Evolutionary conservation across 768 basidiomycete species (phyloP), one percentile per base, ranked within the genome.

Genomic region (Tephrocybe sp.): DNA sequence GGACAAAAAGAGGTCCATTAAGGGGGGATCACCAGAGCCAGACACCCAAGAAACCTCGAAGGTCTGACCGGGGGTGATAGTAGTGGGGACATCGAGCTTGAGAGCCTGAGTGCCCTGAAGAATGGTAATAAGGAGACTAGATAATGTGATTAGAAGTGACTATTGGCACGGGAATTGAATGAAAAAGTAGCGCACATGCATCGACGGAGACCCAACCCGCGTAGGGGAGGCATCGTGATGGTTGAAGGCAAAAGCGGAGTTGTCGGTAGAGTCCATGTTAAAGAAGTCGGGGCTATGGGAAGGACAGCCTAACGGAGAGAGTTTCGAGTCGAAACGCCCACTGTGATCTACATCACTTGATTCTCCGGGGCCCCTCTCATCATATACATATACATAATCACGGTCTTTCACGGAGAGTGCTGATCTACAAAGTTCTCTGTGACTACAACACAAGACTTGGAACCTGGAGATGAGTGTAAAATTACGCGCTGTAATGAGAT

Each of bases 201-300:
- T 32, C 22, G 10, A 39, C 26, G 35, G n/a, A 34, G 23, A 17
- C 31, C 44, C n/a, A 40, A 8, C 32, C 39, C 31, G 11, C 45
- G 45, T 14, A 45, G 32, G n/a, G 33, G 3, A 31, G 22, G 38
- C 45, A 52, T 51, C 12, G 38, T 45, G 38, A 33, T 26, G 26
- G 26, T 40, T 22, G 44, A 39, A n/a, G 9, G 46, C 45, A 22
- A 16, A 19, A 46, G 23, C 22, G n/a, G 7, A 6, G 23, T 11
- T 46, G 38, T 9, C n/a, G 32, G 19, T 39, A 45, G 13, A 10
- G 3, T 17, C 5, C 26, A 30, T 51, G 38, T 38, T 46, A 41
- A 38, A 35, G 32, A 22, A 16, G 44, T 16, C n/a, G 39, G 36
- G 39, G 43, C 43, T 34, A 51, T 52, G 45, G 23, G 40, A 41